Evolutionary conservation across 257 asterid species (phyloP), one percentile per base, ranked within the genome.

Genomic region (Plantago ovata): DNA sequence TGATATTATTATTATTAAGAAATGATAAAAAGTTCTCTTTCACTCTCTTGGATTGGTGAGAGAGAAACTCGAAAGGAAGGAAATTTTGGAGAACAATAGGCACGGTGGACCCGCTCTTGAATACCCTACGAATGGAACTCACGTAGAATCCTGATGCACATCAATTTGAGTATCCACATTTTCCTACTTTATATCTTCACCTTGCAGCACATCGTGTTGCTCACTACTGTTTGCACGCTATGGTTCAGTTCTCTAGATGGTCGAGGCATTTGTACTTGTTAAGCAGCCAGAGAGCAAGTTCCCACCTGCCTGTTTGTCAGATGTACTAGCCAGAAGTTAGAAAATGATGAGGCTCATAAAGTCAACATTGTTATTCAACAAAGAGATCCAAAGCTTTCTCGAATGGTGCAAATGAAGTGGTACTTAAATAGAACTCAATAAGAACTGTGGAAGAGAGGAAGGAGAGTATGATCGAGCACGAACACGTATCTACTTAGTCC

Each of bases 171-270:
- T 92, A 88, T 68, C 95, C 80, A 13, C 94, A 75, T 61, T 82
- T 93, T 57, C 95, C 98, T 13, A 84, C 95, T 60, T 93, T 97
- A 50, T 93, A 93, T 67, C 95, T 93, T 28, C 95, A 97, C 22
- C 91, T 89, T 65, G 97, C 96, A 9, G 98, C 95, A 3, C 98
- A 91, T 71, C 84, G 98, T 62, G 96, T 91, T 66, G 93, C 96
- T 74, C 98, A 91, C 79, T 91, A 87, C 66, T 92, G 94, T 60
- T 62, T 91, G 80, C 96, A 76, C 75, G 85, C 94, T 43, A 75
- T 75, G 79, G 92, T 77, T 50, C 91, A 69, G 77, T 67, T 71
- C 32, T 57, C 70, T 66, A 33, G 96, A 83, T 71, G 95, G 90
- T 49, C 86, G 65, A 69, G 96, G 94, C 54, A 76, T 75, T 55